Evolutionary conservation across 495 filamentous ascomycete genomes (phyloP), one percentile per base, ranked within the genome.

Genomic region (Aspergillus kassunensis): DNA sequence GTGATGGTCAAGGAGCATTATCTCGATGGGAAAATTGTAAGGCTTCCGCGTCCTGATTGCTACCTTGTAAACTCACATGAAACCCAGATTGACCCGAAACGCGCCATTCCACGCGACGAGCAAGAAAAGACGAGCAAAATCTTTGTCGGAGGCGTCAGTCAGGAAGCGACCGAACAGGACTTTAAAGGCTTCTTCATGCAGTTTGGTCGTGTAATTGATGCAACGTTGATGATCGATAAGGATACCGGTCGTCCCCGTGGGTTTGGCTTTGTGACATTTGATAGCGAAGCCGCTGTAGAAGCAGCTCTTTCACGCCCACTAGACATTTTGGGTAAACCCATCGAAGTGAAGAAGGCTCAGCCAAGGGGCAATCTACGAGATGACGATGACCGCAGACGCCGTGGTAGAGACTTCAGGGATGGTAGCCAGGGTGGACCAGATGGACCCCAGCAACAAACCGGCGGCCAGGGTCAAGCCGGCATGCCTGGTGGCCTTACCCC

Each of bases 1-100:
- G 93, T 98, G 31, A 98, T 98, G 93, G 93, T 97, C 55, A 97
- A 97, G 75, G 93, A 98, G 64, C 93, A 98, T 68, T 95, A 90
- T 60, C 78, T 98, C 13, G 93, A 98, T 71, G 93, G 95, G 44
- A 98, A 98, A 66, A 96, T 97, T 70, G 93, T 98, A 80, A 79
- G 91, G 40, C 45, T 4, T 25, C 10, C 37, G n/a, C 31, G 55
- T 25, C 34, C 53, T n/a, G n/a, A 6, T 20, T 29, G 2, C 9
- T 12, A 27, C 9, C 24, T 9, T 30, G 15, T 30, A 46, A 9
- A 43, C 66, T 74, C 53, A 72, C 56, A 36, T 11, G 47, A 65
- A 24, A 44, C 30, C 2, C 64, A 93, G 93, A 98, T 98, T 61
- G 93, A 98, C 62, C 93, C 93, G 1, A 98, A 98, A 68, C 88